A percentile compares a stretch with the other conserved stretches of the same genome.
Conservation (phyloP, 192 early-diverging fungal genomes). For the Powellomyces hirtus region DNA sequence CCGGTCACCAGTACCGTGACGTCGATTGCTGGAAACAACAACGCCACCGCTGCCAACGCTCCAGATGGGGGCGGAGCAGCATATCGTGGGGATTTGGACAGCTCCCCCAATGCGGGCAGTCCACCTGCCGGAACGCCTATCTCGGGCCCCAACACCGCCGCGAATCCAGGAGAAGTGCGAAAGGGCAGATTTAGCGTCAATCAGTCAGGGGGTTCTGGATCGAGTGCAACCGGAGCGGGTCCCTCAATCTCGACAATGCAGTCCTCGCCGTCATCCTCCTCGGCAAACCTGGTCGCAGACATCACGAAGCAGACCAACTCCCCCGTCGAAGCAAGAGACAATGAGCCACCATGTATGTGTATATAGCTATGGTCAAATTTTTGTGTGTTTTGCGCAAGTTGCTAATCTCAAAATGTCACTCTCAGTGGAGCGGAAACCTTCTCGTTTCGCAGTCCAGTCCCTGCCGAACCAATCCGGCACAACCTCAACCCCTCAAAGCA, state of each 20-base stretch:
- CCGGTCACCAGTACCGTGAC: background rate
- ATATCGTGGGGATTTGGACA: too few species aligned
- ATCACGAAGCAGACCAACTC: background rate
- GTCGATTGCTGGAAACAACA: too few species aligned
- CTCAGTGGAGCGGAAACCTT: conserved; percentile 32
- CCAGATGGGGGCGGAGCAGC: too few species aligned
- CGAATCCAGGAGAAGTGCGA: conserved; percentile 25
- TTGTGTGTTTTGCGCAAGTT: too few species aligned
- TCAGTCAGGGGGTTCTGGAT: conserved; percentile 4
- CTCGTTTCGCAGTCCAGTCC: conserved; percentile 34
- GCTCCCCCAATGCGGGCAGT: too few species aligned
- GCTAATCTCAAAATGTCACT: background rate
- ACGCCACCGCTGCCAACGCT: background rate
- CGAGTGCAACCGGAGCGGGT: background rate
- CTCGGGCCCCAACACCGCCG: background rate
- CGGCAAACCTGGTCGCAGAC: background rate
- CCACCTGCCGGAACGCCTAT: conserved; percentile 3
- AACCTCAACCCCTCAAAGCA: background rate
- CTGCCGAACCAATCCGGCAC: background rate
- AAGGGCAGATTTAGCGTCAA: conserved; percentile 77
- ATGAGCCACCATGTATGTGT: background rate
- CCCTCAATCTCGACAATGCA: background rate
- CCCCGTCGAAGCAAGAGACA: background rate
- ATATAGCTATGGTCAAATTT: too few species aligned
- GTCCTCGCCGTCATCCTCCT: background rate